A percentile compares a stretch with the other conserved stretches of the same genome.
phyloP scores from a whole-genome alignment of 148 eudicot genomes.

The Spergularia bocconei region DNA sequence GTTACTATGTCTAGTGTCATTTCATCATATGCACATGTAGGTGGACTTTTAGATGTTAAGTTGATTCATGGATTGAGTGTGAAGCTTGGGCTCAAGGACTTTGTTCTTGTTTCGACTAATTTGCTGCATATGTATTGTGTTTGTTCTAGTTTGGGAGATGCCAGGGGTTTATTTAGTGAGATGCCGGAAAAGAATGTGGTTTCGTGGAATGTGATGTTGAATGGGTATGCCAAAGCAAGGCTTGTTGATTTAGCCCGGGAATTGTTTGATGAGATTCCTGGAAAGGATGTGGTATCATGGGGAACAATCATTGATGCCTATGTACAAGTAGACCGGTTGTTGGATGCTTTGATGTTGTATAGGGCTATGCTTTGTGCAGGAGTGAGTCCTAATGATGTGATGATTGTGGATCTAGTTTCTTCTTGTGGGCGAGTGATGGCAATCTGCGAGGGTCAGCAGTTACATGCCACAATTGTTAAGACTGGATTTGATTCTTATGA shows the following conservation, averaged over 20 bases:
- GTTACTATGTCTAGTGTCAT: constrained; percentile 75
- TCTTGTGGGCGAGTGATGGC: constrained; percentile 60
- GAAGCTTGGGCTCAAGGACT: constrained; percentile 55
- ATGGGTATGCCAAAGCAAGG: constrained; percentile 72
- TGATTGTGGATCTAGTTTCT: constrained; percentile 72
- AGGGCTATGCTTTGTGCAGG: constrained; percentile 49
- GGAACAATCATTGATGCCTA: constrained; percentile 75
- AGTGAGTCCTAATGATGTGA: constrained; percentile 64
- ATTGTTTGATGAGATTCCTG: constrained; percentile 61
- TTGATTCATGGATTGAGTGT: constrained; percentile 54
- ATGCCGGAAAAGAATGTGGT: constrained; percentile 71
- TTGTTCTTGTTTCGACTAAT: constrained; percentile 65
- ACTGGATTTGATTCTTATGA: constrained; percentile 55
- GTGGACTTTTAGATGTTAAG: constrained; percentile 37
- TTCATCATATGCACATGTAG: constrained; percentile 49
- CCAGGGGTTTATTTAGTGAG: constrained; percentile 53
- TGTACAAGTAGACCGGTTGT: constrained; percentile 44
- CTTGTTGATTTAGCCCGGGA: constrained; percentile 50
- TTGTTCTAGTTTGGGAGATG: constrained; percentile 48
- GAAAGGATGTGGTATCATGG: constrained; percentile 78
- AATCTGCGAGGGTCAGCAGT: constrained; percentile 61
- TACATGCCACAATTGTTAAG: constrained; percentile 55
- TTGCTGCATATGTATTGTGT: constrained; percentile 62
- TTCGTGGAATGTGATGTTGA: constrained; percentile 87
- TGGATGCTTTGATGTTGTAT: constrained; percentile 63